phyloP scores from a whole-genome alignment of 2,329 filamentous ascomycete genomes.

The Allantophomopsis cytisporea region DNA sequence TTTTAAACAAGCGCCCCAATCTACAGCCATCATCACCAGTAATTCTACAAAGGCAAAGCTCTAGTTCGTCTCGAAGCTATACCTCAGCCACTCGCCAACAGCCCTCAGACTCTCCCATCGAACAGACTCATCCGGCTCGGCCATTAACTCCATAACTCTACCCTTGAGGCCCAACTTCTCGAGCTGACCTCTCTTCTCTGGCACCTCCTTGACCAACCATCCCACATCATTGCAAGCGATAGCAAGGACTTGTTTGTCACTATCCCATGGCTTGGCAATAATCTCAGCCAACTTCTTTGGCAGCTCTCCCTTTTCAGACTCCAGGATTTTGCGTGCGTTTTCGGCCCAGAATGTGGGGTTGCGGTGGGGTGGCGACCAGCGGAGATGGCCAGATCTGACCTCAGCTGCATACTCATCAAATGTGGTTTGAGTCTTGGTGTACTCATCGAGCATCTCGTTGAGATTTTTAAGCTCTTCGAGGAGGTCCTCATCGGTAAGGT shows the following conservation, averaged over 20 bases:
- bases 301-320: conserved; percentile 50
- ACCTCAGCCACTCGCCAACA: conserved; percentile 62
- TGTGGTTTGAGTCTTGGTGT: conserved; percentile 47
- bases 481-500: conserved; percentile 50
- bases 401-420: conserved; percentile 44
- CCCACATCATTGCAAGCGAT: conserved; percentile 65
- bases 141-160: conserved; percentile 61
- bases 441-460: conserved; percentile 50
- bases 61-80: conserved; percentile 41
- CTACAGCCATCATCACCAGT: background rate
- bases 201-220: conserved; percentile 55
- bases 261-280: conserved; percentile 51
- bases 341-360: conserved; percentile 61
- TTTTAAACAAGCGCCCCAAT: too few species aligned
- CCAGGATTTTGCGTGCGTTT: conserved; percentile 55
- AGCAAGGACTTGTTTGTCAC: conserved; percentile 59
- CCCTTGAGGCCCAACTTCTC: conserved; percentile 57
- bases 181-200: conserved; percentile 50
- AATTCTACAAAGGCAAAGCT: conserved; percentile 1
- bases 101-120: conserved; percentile 63
- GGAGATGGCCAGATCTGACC: conserved; percentile 52
- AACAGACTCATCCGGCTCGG: conserved; percentile 54
- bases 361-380: conserved; percentile 64
- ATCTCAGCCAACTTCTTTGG: conserved; percentile 56
- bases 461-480: conserved; percentile 46